Base-by-base conservation (phyloP, 176 grass and related monocot genomes). In the Musa beccarii region DNA sequence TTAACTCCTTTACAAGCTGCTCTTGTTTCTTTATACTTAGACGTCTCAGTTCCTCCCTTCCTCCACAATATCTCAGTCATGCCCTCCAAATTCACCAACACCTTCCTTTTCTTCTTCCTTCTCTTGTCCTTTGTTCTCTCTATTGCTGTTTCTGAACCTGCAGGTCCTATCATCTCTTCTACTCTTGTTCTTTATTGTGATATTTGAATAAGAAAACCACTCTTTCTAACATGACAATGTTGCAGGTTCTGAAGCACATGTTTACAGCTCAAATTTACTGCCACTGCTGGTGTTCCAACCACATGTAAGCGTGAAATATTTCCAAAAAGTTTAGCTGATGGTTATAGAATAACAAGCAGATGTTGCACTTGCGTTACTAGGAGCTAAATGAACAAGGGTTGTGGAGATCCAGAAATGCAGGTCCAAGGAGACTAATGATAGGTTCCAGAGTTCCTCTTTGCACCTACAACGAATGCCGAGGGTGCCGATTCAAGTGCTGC, bases 401-500 rank as follows among this genome's bases (percentile, higher is more conserved):
- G 17, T 49, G 34, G 59, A 65, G 43, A 8, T 11, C 11, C 2
- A 65, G 57, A 6, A 59, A 6, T 52, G 12, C 5, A 23, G 13
- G 56, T 9, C 1, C 49, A 51, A 75, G 49, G 28, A 51, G 74
- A 65, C 14, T 51, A 19, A 51, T 76, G 57, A 65, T 76, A 64
- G 59, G 75, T 19, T 76, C 75, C 11, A 76, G 8, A 19, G 75
- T 26, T 76, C 75, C 75, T 65, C 11, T 66, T 19, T 76, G 59
- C 75, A 76, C 75, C n/a, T 76, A 64, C 43, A 65, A 76, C 10
- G 75, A 76, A 7, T 76, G 75, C 34, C 16, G 57, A 65, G 75
- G 75, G 11, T 76, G 75, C 59, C 28, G 75, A 65, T 76, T 76
- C 75, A 65, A 76, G 59, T 76, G 75, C 57, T 66, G 59, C 7